Evolutionary conservation across 2,329 filamentous ascomycete genomes (phyloP), one percentile per base, ranked within the genome.

Genomic region (Sclerotinia spermophila): DNA sequence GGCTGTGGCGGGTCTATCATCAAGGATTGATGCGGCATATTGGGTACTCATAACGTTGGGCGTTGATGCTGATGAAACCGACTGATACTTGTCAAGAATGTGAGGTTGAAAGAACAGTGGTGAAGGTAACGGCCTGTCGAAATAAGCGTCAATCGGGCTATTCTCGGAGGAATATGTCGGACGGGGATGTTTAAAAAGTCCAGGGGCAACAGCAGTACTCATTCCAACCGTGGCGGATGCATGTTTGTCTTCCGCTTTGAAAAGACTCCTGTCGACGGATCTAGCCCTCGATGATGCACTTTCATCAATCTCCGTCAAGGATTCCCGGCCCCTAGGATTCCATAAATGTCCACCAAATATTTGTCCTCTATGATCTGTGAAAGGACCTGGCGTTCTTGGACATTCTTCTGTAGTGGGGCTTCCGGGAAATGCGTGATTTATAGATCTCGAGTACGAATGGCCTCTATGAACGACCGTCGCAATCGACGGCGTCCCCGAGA

Each of bases 151-250:
- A 8, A 71, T 74, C 30, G 76, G 73, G 58, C 75, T 76, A 35
- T 73, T 67, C n/a, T 76, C 71, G n/a, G 72, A 58, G 27, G 75
- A 78, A 38, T 72, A 65, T 35, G 73, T 74, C 10, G 75, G 72
- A 27, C 72, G 73, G 13, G 72, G 62, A 58, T 75, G 74, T 42
- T 77, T 74, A 40, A 78, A 75, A 15, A 70, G 88, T 71, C 91
- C 91, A 5, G 89, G 85, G 1, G 86, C 90, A 33, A 86, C 82
- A 1, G 88, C 84, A 5, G 85, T 87, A 78, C 86, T 91, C 38
- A 93, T 76, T 5, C 86, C 87, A 3, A 93, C 84, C 73, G 87
- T 88, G 1, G 92, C 84, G 55, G 85, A 85, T 3, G 86, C 86
- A 72, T 91, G 89, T 74, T 90, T 89, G 77, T 92, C 89, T 15